Percentiles rank a stretch among this genome's conserved stretches.
Evolutionary conservation across 2,329 filamentous ascomycete species (phyloP).

Genomic region (Dichotomopilus funicola): DNA sequence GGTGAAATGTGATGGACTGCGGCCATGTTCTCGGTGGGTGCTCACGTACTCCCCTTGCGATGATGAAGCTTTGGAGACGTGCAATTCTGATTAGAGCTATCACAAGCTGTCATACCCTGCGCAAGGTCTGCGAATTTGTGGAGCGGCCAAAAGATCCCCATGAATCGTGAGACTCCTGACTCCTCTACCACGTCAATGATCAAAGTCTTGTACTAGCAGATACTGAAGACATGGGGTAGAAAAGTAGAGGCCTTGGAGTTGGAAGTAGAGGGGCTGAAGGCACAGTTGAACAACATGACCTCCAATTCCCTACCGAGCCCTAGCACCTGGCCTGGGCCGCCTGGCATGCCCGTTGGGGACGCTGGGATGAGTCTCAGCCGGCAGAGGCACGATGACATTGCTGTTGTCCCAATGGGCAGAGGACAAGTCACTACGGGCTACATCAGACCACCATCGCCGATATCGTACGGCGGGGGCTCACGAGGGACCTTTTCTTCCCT

Average conservation of each 20-base stretch:
- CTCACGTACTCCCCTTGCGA: not conserved
- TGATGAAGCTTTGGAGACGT: too few species aligned
- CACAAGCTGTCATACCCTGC: not conserved
- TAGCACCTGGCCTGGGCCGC: not conserved
- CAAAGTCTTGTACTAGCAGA: not conserved
- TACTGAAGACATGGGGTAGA: not conserved
- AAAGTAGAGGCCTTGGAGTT: conserved; percentile 3
- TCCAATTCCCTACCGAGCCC: not conserved
- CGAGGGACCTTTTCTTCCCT: not conserved
- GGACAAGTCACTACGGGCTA: not conserved
- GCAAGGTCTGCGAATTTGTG: conserved; percentile 1
- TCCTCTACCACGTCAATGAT: not conserved
- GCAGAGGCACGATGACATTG: not conserved
- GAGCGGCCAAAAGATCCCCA: conserved; percentile 4
- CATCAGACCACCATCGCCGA: not conserved
- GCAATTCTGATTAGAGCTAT: not conserved
- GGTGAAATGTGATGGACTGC: conserved; percentile 3
- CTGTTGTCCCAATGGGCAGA: not conserved
- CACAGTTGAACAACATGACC: not conserved
- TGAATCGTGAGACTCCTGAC: not conserved
- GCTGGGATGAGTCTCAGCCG: not conserved
- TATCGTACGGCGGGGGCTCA: not conserved
- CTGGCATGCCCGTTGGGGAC: not conserved
- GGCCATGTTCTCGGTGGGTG: conserved; percentile 2
- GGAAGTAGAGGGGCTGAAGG: conserved; percentile 1